phyloP scores from a whole-genome alignment of 2,329 filamentous ascomycete species.

The Neopestalotiopsis clavispora region DNA sequence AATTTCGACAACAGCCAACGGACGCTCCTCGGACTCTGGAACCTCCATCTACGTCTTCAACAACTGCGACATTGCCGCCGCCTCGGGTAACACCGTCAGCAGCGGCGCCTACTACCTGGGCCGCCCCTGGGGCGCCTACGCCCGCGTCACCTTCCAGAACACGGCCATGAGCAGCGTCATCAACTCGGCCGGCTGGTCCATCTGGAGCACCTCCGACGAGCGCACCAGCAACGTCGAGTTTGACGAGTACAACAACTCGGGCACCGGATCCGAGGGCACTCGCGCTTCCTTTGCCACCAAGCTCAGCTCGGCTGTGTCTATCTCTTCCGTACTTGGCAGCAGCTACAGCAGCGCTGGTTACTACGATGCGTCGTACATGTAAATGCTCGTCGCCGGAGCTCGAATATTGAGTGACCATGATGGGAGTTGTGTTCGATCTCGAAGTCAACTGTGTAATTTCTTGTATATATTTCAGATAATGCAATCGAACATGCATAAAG shows the following conservation, averaged over 20 bases:
- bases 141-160: slow-evolving; percentile 52
- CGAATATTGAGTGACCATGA: no score
- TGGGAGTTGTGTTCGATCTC: no score
- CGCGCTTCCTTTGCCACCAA: slow-evolving; percentile 49
- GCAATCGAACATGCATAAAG: no score
- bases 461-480: no score
- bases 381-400: background rate
- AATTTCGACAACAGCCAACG: slow-evolving; percentile 38
- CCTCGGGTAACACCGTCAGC: slow-evolving; percentile 38
- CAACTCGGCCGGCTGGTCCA: slow-evolving; percentile 61
- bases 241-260: slow-evolving; percentile 64
- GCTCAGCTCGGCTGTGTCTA: slow-evolving; percentile 39
- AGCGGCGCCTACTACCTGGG: slow-evolving; percentile 51
- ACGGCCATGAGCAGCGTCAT: slow-evolving; percentile 58
- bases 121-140: slow-evolving; percentile 50
- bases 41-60: slow-evolving; percentile 50
- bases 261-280: slow-evolving; percentile 57
- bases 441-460: no score
- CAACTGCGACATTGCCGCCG: slow-evolving; percentile 44
- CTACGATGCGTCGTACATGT: slow-evolving; percentile 26
- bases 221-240: slow-evolving; percentile 59
- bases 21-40: slow-evolving; percentile 37
- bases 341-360: slow-evolving; percentile 24
- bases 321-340: slow-evolving; percentile 31
- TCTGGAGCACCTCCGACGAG: slow-evolving; percentile 53